Percentiles rank a stretch among this genome's conserved stretches.
Evolutionary conservation across 1,139 yeast species (phyloP).

Genomic region (Diutina ranongensis): DNA sequence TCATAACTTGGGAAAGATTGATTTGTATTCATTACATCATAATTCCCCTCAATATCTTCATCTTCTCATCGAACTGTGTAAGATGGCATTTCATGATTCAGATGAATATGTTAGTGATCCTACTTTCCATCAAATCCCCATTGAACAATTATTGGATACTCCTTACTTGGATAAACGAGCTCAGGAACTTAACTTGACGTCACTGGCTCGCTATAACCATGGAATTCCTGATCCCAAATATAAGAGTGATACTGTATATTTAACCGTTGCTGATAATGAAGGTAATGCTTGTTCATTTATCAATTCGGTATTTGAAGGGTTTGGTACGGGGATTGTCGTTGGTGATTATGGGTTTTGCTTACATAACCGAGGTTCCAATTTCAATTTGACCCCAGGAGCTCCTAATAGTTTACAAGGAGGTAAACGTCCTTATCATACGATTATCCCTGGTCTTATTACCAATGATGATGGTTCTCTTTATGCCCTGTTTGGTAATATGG

Average conservation of each 20-base stretch:
- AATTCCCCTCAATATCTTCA: slow-evolving; percentile 68
- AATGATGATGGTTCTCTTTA: slow-evolving; percentile 29
- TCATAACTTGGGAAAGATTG: slow-evolving; percentile 33
- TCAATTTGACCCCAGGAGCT: slow-evolving; percentile 47
- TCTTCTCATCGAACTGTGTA: slow-evolving; percentile 54
- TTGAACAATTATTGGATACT: slow-evolving; percentile 23
- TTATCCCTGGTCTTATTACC: slow-evolving; percentile 73
- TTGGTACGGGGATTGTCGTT: slow-evolving; percentile 67
- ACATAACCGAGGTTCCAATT: slow-evolving; percentile 71
- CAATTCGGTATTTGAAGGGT: slow-evolving; percentile 59
- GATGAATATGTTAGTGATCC: slow-evolving; percentile 65
- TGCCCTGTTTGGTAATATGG: slow-evolving; percentile 78
- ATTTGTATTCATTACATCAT: slow-evolving; percentile 39
- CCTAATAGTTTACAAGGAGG: slow-evolving; percentile 55
- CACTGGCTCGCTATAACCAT: slow-evolving; percentile 12
- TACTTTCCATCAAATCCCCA: slow-evolving; percentile 26
- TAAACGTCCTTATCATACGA: slow-evolving; percentile 76
- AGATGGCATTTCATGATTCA: slow-evolving; percentile 65
- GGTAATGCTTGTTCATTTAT: slow-evolving; percentile 82
- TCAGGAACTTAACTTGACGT: slow-evolving; percentile 31
- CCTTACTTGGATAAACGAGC: slow-evolving; percentile 42
- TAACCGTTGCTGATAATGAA: slow-evolving; percentile 53
- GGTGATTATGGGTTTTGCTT: slow-evolving; percentile 57
- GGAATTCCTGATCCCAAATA: slow-evolving; percentile 48
- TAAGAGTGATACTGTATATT: slow-evolving; percentile 69